These are phyloP conservation scores for Colletotrichum liaoningense DNA, from an alignment of 2,329 filamentous ascomycete genomes.

Conservation along the genomic window DNA sequence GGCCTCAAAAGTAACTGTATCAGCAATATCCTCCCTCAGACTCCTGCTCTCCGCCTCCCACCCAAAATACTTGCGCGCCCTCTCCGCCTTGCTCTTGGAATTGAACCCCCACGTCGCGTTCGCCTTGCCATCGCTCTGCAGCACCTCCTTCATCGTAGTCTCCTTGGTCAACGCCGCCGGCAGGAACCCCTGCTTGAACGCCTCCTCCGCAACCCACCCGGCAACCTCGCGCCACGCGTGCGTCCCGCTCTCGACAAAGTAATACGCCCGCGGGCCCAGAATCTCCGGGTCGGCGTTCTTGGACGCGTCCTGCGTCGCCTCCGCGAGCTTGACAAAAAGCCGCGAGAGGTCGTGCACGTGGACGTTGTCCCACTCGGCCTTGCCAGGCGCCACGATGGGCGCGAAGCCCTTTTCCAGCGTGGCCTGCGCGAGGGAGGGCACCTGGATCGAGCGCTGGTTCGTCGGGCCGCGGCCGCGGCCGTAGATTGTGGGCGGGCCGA, in stretches of 20 bases:
- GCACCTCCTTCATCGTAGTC: conserved; percentile 44
- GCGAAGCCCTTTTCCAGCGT: conserved; percentile 56
- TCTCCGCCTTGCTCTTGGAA: conserved; percentile 54
- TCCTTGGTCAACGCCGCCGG: conserved; percentile 42
- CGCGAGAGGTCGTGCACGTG: conserved; percentile 60
- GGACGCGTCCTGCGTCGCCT: conserved; percentile 64
- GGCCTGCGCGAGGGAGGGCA: conserved; percentile 54
- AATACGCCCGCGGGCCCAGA: conserved; percentile 75
- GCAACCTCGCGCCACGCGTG: conserved; percentile 73
- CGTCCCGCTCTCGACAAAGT: conserved; percentile 72
- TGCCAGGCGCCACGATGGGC: conserved; percentile 56
- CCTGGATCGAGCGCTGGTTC: conserved; percentile 62
- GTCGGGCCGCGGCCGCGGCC: conserved; percentile 59
- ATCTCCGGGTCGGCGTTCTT: conserved; percentile 68
- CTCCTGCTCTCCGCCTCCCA: conserved; percentile 53
- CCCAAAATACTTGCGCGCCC: conserved; percentile 58
- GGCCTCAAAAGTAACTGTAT: conserved; percentile 51
- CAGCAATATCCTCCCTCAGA: conserved; percentile 53
- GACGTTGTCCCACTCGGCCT: conserved; percentile 64
- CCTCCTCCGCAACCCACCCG: conserved; percentile 65
- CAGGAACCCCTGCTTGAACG: conserved; percentile 52
- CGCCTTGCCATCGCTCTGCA: conserved; percentile 40
- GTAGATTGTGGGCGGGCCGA: conserved; percentile 64
- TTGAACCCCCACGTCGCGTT: conserved; percentile 50
- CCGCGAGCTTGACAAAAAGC: conserved; percentile 57